Conservation (phyloP, 768 basidiomycete species). For the Suillus americanus region DNA sequence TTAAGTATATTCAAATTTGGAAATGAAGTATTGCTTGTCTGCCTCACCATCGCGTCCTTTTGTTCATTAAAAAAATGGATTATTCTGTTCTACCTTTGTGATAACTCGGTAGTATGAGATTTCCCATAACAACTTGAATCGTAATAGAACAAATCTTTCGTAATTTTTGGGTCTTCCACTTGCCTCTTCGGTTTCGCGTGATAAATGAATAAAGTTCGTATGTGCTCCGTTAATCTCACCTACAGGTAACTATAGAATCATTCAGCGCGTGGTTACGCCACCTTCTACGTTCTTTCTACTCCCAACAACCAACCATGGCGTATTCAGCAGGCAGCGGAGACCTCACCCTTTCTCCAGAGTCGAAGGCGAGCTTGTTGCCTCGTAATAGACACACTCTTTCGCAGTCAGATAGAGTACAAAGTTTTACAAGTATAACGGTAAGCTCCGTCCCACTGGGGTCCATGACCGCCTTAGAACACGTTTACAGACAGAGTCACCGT, state of each 20-base stretch:
- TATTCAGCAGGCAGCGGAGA: constrained; percentile 5
- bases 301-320: constrained; percentile 17
- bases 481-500: constrained; percentile 32
- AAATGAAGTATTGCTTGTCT: background rate
- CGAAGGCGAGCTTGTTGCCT: constrained; percentile 15
- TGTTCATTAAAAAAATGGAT: background rate
- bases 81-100: background rate
- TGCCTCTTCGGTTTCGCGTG: background rate
- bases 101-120: background rate
- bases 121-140: background rate
- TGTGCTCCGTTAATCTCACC: background rate
- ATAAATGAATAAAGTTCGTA: background rate
- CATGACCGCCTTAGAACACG: background rate
- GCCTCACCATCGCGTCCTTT: background rate
- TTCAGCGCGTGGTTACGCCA: background rate
- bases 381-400: constrained; percentile 13
- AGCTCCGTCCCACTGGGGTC: background rate
- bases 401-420: constrained; percentile 22
- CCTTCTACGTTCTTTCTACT: background rate
- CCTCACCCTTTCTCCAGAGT: constrained; percentile 6
- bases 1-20: background rate
- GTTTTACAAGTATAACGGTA: constrained; percentile 27
- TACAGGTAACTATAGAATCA: background rate
- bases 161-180: background rate
- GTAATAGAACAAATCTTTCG: background rate